phyloP scores from a whole-genome alignment of 345 rosid species.

The Mangifera indica region DNA sequence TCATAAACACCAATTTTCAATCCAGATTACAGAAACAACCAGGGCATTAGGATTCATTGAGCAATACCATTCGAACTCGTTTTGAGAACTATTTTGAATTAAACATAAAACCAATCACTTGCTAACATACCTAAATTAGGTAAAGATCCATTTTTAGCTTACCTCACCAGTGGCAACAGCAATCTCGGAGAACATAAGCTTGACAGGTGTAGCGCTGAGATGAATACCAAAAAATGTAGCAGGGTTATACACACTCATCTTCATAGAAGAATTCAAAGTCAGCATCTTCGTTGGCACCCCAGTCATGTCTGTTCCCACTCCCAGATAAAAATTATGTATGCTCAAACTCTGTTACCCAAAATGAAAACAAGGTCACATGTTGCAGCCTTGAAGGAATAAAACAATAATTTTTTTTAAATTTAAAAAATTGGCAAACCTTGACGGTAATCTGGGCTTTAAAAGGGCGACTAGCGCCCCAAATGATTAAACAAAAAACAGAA shows the following conservation, averaged over 20 bases:
- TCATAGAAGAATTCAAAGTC: slow-evolving; percentile 61
- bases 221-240: slow-evolving; percentile 84
- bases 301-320: slow-evolving; percentile 73
- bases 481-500: slow-evolving; percentile 64
- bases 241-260: slow-evolving; percentile 59
- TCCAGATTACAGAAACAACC: no score
- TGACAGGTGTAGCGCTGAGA: slow-evolving; percentile 58
- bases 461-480: slow-evolving; percentile 84
- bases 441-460: slow-evolving; percentile 52
- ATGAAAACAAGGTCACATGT: no score
- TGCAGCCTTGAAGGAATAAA: no score
- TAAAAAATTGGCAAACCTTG: slow-evolving; percentile 38
- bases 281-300: slow-evolving; percentile 80
- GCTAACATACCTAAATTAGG: no score
- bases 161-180: slow-evolving; percentile 74
- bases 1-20: neutral
- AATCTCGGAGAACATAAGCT: slow-evolving; percentile 62
- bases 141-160: neutral
- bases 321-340: slow-evolving; percentile 59
- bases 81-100: no score
- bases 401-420: neutral
- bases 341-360: slow-evolving; percentile 47
- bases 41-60: no score
- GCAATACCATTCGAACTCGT: no score
- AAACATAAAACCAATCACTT: no score